Conservation (phyloP, 805 yeast species). For the Priceomyces fermenticarens region DNA sequence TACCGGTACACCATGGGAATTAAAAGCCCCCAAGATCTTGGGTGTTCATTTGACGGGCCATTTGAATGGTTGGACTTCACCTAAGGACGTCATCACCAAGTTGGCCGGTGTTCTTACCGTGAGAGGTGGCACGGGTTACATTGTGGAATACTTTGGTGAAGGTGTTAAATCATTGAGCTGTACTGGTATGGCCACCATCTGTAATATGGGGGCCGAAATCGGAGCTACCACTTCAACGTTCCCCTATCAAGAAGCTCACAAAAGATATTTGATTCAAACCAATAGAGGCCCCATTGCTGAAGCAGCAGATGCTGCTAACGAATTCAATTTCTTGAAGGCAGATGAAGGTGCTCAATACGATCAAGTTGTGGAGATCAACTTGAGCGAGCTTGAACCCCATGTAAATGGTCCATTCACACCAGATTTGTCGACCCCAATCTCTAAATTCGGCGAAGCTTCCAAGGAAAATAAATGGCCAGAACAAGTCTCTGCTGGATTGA, state of each 20-base stretch:
- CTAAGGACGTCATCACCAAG: conserved; percentile 92
- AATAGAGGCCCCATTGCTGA: conserved; percentile 80
- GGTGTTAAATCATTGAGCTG: conserved; percentile 88
- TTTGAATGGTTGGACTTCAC: conserved; percentile 92
- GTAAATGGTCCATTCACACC: conserved; percentile 99
- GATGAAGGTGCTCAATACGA: conserved; percentile 91
- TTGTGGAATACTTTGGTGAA: conserved; percentile 94
- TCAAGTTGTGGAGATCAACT: conserved; percentile 84
- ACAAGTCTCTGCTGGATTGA: conserved; percentile 85
- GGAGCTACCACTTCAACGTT: conserved; percentile 98
- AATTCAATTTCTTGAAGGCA: conserved; percentile 67
- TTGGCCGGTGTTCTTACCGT: conserved; percentile 92
- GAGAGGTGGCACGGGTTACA: conserved; percentile 96
- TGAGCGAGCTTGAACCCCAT: conserved; percentile 86
- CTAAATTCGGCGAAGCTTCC: conserved; percentile 73
- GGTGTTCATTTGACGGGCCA: conserved; percentile 93
- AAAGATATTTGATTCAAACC: conserved; percentile 78
- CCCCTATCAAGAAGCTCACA: conserved; percentile 86
- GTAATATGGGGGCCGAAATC: conserved; percentile 99
- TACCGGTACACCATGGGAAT: conserved; percentile 98
- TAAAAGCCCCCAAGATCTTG: conserved; percentile 91
- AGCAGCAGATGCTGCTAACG: conserved; percentile 64
- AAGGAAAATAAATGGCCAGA: conserved; percentile 80
- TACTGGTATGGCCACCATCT: conserved; percentile 99
- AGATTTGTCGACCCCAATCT: conserved; percentile 90